Evolutionary conservation across 2,329 filamentous ascomycete genomes (phyloP).

Genomic region (Aotearoamyces nothofagi): DNA sequence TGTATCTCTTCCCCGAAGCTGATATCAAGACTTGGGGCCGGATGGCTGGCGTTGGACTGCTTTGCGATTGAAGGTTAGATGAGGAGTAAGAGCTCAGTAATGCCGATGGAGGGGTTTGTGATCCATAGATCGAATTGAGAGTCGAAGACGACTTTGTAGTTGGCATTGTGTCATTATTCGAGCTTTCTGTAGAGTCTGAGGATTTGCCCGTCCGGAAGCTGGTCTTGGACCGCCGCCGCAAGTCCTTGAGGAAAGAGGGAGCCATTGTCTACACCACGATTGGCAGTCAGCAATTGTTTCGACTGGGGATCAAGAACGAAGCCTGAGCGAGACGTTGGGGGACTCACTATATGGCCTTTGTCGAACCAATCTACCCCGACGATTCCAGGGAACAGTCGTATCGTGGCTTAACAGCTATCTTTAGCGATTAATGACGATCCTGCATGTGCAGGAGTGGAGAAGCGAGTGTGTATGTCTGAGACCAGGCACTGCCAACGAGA

Average conservation of each 20-base stretch:
- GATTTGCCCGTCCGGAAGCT: constrained; percentile 55
- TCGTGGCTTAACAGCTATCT: too few relatives aligned
- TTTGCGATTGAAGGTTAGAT: constrained; percentile 46
- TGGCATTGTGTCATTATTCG: constrained; percentile 41
- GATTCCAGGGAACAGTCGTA: too few relatives aligned
- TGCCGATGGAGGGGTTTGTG: constrained; percentile 61
- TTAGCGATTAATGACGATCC: too few relatives aligned
- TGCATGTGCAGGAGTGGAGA: too few relatives aligned
- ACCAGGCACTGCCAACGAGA: too few relatives aligned
- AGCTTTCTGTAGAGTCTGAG: constrained; percentile 41
- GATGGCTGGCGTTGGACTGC: constrained; percentile 16
- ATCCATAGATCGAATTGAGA: constrained; percentile 43
- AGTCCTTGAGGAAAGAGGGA: constrained; percentile 55
- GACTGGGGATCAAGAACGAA: too few relatives aligned
- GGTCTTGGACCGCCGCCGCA: constrained; percentile 62
- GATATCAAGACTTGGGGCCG: constrained; percentile 17
- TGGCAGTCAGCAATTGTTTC: too few relatives aligned
- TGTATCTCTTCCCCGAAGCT: constrained; percentile 35
- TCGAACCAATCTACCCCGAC: too few relatives aligned
- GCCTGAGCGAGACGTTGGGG: too few relatives aligned
- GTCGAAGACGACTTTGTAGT: constrained; percentile 50
- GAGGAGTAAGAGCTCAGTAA: constrained; percentile 50
- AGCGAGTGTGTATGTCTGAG: too few relatives aligned
- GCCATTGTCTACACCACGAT: too few relatives aligned
- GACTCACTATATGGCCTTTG: too few relatives aligned